A percentile compares a stretch with the other conserved stretches of the same genome.
These are phyloP conservation scores for Sicyos baderoa DNA, from an alignment of 306 rosid species.

Conservation along the genomic window DNA sequence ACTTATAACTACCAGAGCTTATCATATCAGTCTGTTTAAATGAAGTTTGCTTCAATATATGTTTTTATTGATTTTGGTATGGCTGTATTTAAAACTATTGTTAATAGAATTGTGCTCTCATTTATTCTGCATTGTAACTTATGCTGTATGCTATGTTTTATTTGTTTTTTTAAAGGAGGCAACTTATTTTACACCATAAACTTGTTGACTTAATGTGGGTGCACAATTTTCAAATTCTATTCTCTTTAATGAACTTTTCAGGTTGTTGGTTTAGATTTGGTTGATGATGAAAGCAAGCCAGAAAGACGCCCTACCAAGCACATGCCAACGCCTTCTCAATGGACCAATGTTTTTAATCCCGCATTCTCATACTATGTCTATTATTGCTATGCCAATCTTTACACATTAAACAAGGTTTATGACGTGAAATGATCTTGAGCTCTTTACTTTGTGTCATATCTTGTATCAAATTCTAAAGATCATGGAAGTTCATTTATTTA, in stretches of 20 bases:
- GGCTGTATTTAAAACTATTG: background rate
- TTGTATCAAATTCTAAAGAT: too few relatives aligned
- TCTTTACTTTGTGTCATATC: background rate
- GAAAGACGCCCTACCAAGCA: conserved; percentile 98
- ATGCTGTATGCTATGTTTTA: background rate
- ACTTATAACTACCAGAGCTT: too few relatives aligned
- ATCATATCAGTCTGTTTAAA: too few relatives aligned
- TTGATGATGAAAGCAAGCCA: conserved; percentile 93
- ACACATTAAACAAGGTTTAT: conserved; percentile 76
- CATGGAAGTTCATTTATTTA: too few relatives aligned
- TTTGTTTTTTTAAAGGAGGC: background rate
- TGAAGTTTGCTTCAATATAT: too few relatives aligned
- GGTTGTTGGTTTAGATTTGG: conserved; percentile 96
- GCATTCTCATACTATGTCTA: conserved; percentile 91
- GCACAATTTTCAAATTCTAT: background rate
- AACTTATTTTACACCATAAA: too few relatives aligned
- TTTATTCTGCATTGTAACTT: background rate
- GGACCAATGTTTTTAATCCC: conserved; percentile 94
- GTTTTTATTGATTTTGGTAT: background rate
- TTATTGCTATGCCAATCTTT: conserved; percentile 95
- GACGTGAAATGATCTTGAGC: background rate
- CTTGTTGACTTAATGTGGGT: too few relatives aligned
- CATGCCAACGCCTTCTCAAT: conserved; percentile 95
- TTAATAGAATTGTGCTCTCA: background rate
- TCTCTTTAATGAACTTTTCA: conserved; percentile 14